Evolutionary conservation across 768 basidiomycete genomes (phyloP).

Genomic region (Termitomyces sp.): DNA sequence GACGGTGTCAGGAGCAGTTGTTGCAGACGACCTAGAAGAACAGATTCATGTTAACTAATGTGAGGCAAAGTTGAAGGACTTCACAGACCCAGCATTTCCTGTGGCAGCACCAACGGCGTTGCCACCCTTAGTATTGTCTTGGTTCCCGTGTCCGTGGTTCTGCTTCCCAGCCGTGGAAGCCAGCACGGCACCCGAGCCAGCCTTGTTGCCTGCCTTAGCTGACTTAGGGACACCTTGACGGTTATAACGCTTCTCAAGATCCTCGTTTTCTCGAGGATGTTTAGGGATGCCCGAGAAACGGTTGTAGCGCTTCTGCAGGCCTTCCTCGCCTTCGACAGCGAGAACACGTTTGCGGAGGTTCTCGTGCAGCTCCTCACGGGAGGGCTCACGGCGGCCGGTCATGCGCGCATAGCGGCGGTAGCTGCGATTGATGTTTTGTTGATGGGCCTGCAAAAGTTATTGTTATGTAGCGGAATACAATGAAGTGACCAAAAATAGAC

Average conservation of each 20-base stretch:
- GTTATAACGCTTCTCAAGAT: constrained; percentile 33
- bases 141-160: neutral
- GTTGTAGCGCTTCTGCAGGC: constrained; percentile 33
- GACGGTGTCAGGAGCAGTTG: constrained; percentile 22
- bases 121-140: constrained; percentile 4
- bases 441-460: constrained; percentile 58
- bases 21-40: neutral
- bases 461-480: neutral
- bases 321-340: constrained; percentile 29
- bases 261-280: neutral
- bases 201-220: neutral
- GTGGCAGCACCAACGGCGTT: neutral
- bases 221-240: constrained; percentile 24
- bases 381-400: constrained; percentile 53
- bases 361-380: constrained; percentile 40
- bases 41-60: neutral
- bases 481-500: constrained; percentile 13
- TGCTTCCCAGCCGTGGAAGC: constrained; percentile 9
- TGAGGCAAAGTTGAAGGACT: neutral
- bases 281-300: constrained; percentile 20
- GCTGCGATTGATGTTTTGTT: constrained; percentile 69
- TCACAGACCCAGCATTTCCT: neutral
- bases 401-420: constrained; percentile 65
- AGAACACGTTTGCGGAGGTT: constrained; percentile 47
- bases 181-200: constrained; percentile 15